A percentile compares a stretch with the other conserved stretches of the same genome.
phyloP scores from a whole-genome alignment of 495 filamentous ascomycete species.

The Xylaria telfairii region DNA sequence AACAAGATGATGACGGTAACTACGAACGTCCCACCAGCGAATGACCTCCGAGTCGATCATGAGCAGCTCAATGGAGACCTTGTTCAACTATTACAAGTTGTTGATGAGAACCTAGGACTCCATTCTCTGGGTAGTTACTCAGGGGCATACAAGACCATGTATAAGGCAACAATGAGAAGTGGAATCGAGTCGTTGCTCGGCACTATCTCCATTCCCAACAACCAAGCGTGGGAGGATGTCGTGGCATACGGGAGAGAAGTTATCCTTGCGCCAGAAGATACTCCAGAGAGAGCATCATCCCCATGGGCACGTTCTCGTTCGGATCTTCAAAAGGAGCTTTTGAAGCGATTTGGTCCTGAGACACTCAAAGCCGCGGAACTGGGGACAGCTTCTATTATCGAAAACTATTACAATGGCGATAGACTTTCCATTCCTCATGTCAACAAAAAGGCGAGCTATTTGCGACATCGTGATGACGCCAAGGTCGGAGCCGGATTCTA shows the following conservation, averaged over 20 bases:
- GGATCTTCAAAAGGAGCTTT: conserved; percentile 18
- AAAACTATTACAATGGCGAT: conserved; percentile 13
- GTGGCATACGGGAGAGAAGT: conserved; percentile 21
- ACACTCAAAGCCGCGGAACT: conserved; percentile 1
- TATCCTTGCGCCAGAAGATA: conserved; percentile 9
- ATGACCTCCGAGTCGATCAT: neutral
- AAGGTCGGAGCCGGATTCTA: conserved; percentile 19
- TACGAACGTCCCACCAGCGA: neutral
- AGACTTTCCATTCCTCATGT: conserved; percentile 18
- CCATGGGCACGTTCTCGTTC: conserved; percentile 18
- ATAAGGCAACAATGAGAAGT: conserved; percentile 17
- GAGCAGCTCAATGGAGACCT: neutral
- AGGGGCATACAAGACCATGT: conserved; percentile 11
- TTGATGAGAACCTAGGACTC: neutral
- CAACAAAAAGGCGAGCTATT: conserved; percentile 23
- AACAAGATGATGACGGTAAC: neutral
- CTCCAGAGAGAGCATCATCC: conserved; percentile 2
- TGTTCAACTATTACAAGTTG: neutral
- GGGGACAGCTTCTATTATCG: conserved; percentile 11
- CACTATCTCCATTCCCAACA: conserved; percentile 7
- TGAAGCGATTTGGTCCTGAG: conserved; percentile 20
- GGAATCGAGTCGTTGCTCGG: conserved; percentile 10
- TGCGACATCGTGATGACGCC: conserved; percentile 10
- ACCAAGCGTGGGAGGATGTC: conserved; percentile 2
- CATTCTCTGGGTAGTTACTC: conserved; percentile 19